Evolutionary conservation across 2,329 filamentous ascomycete genomes (phyloP), one percentile per base, ranked within the genome.

Genomic region (Lasiodiplodia gonubiensis): DNA sequence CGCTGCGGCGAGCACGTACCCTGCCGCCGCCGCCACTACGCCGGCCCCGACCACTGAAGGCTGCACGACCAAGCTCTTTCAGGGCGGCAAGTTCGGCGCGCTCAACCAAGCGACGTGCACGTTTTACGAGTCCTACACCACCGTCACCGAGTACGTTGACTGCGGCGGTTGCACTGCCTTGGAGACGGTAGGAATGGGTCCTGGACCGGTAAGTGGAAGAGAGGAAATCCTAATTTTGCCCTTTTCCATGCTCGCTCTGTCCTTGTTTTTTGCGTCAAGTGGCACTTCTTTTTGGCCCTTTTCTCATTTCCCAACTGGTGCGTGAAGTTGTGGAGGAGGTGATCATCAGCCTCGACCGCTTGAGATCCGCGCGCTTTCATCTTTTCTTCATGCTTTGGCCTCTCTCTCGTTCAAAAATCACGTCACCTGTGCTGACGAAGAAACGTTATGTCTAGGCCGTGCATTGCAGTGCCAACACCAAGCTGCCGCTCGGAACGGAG

Each of bases 91-190:
- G 8, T 59, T 59, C 33, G 64, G 64, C 3, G n/a, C 74, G 75
- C 1, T 69, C 71, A 0, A 64, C 73, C 23, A 61, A 67, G 6
- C 42, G 1, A 64, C 72, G 30, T 77, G 75, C 65, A 77, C 74
- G 5, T 72, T 73, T 11, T 70, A 71, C 52, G 63, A 68, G 18
- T 68, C 67, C 10, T 76, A 74, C 4, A 66, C 61, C 18, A 77
- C 75, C 0, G 52, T 52, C 10, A 77, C 75, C 4, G 66, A 63
- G 2, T 75, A 73, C n/a, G 74, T 70, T 2, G 70, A 77, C 14
- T 78, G 76, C 25, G 69, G 69, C 8, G 73, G 74, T 18, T 77
- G 75, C 55, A 68, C 49, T n/a, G n/a, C n/a, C 4, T 27, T 77
- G 30, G 12, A 61, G 12, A 75, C 71, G 3, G 51, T 53, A 53